Evolutionary conservation across 306 rosid species (phyloP).

Genomic region (barrel medic (Medicago truncatula)): DNA sequence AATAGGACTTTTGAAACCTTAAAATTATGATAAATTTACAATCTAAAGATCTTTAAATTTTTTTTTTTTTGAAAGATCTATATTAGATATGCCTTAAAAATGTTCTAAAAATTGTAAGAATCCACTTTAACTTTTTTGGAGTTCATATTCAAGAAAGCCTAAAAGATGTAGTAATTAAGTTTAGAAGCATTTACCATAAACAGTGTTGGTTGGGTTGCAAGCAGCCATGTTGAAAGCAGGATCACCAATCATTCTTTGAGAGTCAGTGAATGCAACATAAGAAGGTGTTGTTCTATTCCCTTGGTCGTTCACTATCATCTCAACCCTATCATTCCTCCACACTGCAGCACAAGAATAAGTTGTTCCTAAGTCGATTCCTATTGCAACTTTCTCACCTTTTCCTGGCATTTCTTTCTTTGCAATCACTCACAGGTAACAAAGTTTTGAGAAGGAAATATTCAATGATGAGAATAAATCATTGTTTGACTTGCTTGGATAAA

Average conservation of each 20-base stretch:
- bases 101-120: no score
- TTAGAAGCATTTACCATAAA: conserved; percentile 45
- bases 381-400: background rate
- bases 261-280: background rate
- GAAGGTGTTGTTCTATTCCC: conserved; percentile 63
- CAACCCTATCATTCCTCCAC: conserved; percentile 42
- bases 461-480: background rate
- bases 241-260: conserved; percentile 61
- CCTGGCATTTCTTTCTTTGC: background rate
- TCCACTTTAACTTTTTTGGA: no score
- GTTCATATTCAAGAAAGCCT: no score
- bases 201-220: conserved; percentile 58
- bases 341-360: background rate
- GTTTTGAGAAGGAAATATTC: background rate
- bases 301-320: conserved; percentile 65
- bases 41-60: no score
- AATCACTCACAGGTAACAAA: no score
- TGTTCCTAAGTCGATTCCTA: background rate
- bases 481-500: no score
- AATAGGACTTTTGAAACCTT: no score
- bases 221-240: conserved; percentile 63
- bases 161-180: background rate
- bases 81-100: no score
- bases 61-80: no score
- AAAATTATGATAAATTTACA: no score